Base-by-base conservation (phyloP, 805 yeast genomes). In the Metschnikowia reukaufii region DNA sequence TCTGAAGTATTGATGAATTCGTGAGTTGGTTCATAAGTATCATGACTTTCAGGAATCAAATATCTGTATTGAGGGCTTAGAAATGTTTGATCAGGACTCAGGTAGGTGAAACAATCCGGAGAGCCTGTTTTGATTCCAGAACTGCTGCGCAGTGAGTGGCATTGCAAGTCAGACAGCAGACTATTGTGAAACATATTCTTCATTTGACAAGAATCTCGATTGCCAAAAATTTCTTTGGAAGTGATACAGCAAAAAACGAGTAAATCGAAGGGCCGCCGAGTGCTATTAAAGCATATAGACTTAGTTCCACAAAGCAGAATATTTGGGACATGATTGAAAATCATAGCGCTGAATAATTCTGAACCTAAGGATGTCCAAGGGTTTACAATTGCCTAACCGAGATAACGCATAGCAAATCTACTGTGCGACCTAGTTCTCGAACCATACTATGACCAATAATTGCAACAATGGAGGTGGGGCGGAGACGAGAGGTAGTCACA, bases 331-430 rank as follows among this genome's bases (percentile, higher is more conserved):
- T 4, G 29, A 18, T 20, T 25, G 20, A 39, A 9, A 38, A 31
- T 16, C 48, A 39, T 35, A n/a, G 36, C 39, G 44, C 48, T 45
- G 44, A 39, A 39, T 39, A 45, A 29, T 36, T 39, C 21, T 20
- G 38, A 35, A 17, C 20, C 39, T 40, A 39, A 29, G 44, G 39
- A 39, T 43, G 44, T 8, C 39, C 48, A 33, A 45, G 40, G 39
- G 29, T 16, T 39, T 39, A 33, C 31, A 45, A 36, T 45, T 45
- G 44, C 48, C 48, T 45, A 45, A 45, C 40, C 48, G 48, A 45
- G 48, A 36, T 18, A 29, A 45, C 30, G 48, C 48, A 45, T 34
- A 45, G 48, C 48, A 45, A 45, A 45, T 45, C 48, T 16, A 39
- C 36, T 12, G 36, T 39, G 44, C 44, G 44, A 34, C 44, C 43